Conservation (phyloP, 768 basidiomycete genomes). For the Kwoniella dendrophila region DNA sequence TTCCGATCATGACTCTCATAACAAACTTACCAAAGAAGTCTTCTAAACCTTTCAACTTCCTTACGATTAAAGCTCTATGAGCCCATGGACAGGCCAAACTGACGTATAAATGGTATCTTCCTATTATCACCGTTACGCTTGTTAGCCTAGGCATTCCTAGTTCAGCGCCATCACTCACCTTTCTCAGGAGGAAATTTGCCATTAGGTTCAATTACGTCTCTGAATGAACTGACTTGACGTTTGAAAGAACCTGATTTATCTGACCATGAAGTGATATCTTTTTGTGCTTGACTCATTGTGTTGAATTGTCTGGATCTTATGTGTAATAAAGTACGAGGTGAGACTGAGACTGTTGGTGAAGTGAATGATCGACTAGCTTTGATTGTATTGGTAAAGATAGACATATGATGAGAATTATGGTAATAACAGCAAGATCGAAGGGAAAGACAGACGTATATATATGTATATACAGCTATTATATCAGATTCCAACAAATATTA, state of each 20-base stretch:
- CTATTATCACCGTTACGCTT: slow-evolving; percentile 56
- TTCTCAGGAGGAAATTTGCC: slow-evolving; percentile 73
- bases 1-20: not conserved
- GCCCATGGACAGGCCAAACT: slow-evolving; percentile 87
- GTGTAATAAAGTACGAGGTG: not conserved
- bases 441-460: not conserved
- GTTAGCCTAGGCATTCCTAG: not conserved
- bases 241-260: slow-evolving; percentile 70
- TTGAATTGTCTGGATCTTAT: not conserved
- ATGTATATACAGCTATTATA: not conserved
- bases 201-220: slow-evolving; percentile 63
- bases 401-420: slow-evolving; percentile 1
- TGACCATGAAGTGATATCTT: slow-evolving; percentile 61
- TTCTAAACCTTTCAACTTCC: slow-evolving; percentile 90
- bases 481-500: not conserved
- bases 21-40: slow-evolving; percentile 69
- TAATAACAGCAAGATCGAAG: not conserved
- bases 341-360: not conserved
- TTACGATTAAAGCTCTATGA: slow-evolving; percentile 80
- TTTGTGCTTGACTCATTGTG: slow-evolving; percentile 22
- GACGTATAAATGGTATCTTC: slow-evolving; percentile 89
- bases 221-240: slow-evolving; percentile 62
- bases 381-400: not conserved
- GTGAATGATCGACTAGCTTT: not conserved
- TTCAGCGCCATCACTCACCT: slow-evolving; percentile 59